These are phyloP conservation scores for Coniferiporia weirii DNA, from an alignment of 1,284 basidiomycete species.

Conservation along the genomic window DNA sequence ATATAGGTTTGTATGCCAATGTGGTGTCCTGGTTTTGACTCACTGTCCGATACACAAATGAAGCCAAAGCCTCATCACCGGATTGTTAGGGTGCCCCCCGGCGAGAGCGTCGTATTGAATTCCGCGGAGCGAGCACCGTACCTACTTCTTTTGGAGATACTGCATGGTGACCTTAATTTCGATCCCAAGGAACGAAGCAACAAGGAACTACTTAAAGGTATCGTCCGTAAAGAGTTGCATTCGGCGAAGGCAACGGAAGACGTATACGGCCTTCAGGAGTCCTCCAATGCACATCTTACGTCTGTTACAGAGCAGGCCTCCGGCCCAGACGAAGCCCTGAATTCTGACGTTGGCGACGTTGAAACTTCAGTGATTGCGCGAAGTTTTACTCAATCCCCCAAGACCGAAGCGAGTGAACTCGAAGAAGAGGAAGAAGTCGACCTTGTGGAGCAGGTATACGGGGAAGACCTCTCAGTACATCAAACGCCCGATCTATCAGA, in stretches of 20 bases:
- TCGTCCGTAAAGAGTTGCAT: constrained; percentile 70
- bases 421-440: constrained; percentile 84
- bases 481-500: constrained; percentile 71
- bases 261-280: constrained; percentile 30
- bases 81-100: constrained; percentile 95
- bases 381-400: constrained; percentile 21
- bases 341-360: background rate
- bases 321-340: constrained; percentile 9
- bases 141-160: constrained; percentile 88
- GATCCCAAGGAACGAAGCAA: constrained; percentile 84
- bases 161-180: constrained; percentile 91
- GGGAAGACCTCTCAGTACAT: constrained; percentile 68
- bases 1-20: constrained; percentile 90
- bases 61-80: constrained; percentile 78
- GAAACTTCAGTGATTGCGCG: constrained; percentile 21
- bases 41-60: constrained; percentile 33
- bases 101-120: constrained; percentile 97
- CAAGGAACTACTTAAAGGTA: constrained; percentile 79
- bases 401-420: constrained; percentile 12
- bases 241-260: constrained; percentile 51
- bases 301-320: background rate
- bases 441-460: constrained; percentile 90
- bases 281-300: background rate
- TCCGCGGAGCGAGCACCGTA: constrained; percentile 97
- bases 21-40: constrained; percentile 83